Evolutionary conservation across 2,329 filamentous ascomycete genomes (phyloP).

Genomic region (Diaporthe sp.): DNA sequence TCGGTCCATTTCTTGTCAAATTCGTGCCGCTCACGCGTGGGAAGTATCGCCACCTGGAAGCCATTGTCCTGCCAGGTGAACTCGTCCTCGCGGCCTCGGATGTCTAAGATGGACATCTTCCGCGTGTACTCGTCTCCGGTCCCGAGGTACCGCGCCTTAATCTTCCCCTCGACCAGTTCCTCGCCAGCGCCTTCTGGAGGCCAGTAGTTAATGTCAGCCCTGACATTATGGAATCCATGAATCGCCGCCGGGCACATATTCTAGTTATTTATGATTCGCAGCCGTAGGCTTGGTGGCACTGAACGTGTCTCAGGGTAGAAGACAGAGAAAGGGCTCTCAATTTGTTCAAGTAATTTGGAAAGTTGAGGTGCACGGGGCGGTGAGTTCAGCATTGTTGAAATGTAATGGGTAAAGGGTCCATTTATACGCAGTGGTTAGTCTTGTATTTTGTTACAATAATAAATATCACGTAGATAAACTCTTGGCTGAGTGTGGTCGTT

Average conservation of each 20-base stretch:
- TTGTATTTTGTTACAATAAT: not conserved
- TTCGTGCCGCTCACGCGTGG: not conserved
- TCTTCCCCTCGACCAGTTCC: constrained; percentile 3
- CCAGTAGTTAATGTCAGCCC: constrained; percentile 16
- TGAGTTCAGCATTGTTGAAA: not conserved
- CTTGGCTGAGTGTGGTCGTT: not conserved
- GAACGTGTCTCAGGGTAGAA: not conserved
- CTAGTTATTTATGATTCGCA: not conserved
- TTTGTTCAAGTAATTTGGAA: not conserved
- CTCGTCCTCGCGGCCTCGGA: not conserved
- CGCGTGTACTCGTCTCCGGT: constrained; percentile 10
- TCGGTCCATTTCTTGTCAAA: constrained; percentile 1
- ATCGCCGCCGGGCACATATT: not conserved
- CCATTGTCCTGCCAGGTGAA: not conserved
- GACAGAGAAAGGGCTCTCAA: accelerated
- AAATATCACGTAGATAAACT: not conserved
- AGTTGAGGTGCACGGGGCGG: not conserved
- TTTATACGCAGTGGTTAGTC: not conserved
- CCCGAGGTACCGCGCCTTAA: constrained; percentile 3
- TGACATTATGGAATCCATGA: not conserved
- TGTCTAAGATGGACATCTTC: not conserved
- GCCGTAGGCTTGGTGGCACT: no score
- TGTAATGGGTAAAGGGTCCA: not conserved
- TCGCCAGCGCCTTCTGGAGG: constrained; percentile 6
- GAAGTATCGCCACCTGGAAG: not conserved